Conservation (phyloP, 371 early-diverging fungal genomes). For the Lichtheimia corymbifera region DNA sequence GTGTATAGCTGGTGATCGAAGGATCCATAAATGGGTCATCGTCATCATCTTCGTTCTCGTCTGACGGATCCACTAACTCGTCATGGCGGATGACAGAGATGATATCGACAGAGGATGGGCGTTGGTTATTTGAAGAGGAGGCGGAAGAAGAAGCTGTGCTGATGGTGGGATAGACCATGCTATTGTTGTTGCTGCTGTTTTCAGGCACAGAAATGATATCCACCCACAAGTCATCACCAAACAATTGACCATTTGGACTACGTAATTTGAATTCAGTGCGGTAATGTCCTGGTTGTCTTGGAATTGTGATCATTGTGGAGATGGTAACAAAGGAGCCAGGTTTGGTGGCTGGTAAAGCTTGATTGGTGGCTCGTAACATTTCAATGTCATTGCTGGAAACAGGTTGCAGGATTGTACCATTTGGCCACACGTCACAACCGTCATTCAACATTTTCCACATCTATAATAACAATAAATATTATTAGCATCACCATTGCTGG, state of each 20-base stretch:
- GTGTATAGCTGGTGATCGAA: too few species aligned
- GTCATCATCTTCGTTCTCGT: neutral
- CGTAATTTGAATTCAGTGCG: constrained; percentile 66
- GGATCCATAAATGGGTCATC: constrained; percentile 7
- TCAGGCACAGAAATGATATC: constrained; percentile 53
- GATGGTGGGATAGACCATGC: constrained; percentile 21
- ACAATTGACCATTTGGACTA: constrained; percentile 57
- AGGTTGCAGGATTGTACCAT: constrained; percentile 49
- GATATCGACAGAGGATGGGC: too few species aligned
- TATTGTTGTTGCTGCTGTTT: constrained; percentile 8
- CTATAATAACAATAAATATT: constrained; percentile 19
- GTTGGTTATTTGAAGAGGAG: too few species aligned
- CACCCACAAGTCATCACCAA: constrained; percentile 73
- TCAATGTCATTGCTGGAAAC: constrained; percentile 53
- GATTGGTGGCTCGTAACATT: constrained; percentile 33
- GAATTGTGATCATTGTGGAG: constrained; percentile 67
- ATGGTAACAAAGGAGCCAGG: constrained; percentile 58
- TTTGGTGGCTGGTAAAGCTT: constrained; percentile 48
- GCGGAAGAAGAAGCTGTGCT: neutral
- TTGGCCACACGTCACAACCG: constrained; percentile 66
- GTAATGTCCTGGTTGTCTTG: constrained; percentile 59
- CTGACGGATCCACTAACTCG: too few species aligned
- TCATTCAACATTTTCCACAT: constrained; percentile 74
- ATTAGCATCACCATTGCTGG: neutral
- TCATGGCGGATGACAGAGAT: too few species aligned